A percentile compares a stretch with the other conserved stretches of the same genome.
Evolutionary conservation across 2,329 filamentous ascomycete genomes (phyloP).

Genomic region (Penicillium paneum): DNA sequence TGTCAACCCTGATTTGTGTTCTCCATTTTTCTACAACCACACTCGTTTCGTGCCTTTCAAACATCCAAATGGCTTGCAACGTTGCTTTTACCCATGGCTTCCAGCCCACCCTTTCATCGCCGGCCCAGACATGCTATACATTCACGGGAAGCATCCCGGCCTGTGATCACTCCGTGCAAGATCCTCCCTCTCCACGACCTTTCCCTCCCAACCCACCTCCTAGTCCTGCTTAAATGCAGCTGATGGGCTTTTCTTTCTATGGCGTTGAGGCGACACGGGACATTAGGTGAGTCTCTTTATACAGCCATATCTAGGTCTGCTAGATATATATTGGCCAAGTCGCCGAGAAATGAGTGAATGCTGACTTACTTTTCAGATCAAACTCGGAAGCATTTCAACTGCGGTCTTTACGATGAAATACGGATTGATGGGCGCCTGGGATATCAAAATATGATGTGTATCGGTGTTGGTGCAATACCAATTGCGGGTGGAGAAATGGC

Average conservation of each 20-base stretch:
- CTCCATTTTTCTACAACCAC: neutral
- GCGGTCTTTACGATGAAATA: neutral
- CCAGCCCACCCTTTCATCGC: neutral
- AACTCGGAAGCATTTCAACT: neutral
- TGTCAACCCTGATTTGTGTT: neutral
- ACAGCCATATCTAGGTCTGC: neutral
- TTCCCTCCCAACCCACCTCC: constrained; percentile 42
- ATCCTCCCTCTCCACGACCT: constrained; percentile 29
- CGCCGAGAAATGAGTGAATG: neutral
- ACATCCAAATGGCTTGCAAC: constrained; percentile 7
- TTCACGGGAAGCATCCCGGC: constrained; percentile 3
- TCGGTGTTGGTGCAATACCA: neutral
- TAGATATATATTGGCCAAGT: neutral
- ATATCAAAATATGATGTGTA: neutral
- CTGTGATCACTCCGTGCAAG: constrained; percentile 24
- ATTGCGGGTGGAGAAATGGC: neutral
- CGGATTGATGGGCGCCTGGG: neutral
- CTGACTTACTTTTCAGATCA: neutral
- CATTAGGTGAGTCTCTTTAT: constrained; percentile 12
- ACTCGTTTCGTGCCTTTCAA: neutral
- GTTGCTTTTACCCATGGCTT: neutral
- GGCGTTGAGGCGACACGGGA: constrained; percentile 14
- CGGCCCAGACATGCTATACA: neutral
- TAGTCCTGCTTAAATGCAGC: constrained; percentile 33
- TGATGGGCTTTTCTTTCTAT: constrained; percentile 3